Evolutionary conservation across 148 eudicot genomes (phyloP).

Genomic region (Nepenthes mirabilis): DNA sequence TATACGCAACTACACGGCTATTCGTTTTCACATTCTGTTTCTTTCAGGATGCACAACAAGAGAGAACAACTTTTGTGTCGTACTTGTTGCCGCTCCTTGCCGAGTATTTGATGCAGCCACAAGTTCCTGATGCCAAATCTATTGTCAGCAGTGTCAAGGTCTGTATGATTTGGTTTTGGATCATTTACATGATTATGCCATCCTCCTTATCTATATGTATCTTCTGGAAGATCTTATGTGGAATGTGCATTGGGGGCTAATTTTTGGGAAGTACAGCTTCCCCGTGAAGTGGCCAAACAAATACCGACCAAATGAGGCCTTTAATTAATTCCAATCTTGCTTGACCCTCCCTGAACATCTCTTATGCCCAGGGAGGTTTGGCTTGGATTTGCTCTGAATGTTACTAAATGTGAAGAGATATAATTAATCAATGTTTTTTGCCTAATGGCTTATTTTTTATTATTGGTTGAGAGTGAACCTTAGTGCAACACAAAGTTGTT

Average conservation of each 20-base stretch:
- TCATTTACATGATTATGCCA: too few species aligned
- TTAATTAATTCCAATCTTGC: too few species aligned
- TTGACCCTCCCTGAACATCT: too few species aligned
- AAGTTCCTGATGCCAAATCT: conserved; percentile 75
- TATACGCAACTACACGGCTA: not conserved
- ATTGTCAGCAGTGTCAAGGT: conserved; percentile 89
- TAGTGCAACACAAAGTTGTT: too few species aligned
- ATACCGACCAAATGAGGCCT: too few species aligned
- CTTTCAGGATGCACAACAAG: conserved; percentile 84
- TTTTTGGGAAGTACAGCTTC: too few species aligned
- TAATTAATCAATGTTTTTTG: not conserved
- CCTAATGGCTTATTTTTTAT: not conserved
- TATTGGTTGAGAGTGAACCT: too few species aligned
- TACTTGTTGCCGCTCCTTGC: conserved; percentile 82
- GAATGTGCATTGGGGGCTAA: too few species aligned
- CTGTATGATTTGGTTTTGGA: conserved; percentile 1
- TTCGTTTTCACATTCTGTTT: conserved; percentile 1
- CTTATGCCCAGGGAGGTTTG: not conserved
- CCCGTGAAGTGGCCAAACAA: too few species aligned
- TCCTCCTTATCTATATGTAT: not conserved
- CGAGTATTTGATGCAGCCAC: conserved; percentile 76
- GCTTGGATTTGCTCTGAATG: not conserved
- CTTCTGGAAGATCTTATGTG: not conserved
- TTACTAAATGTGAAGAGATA: not conserved
- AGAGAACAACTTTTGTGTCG: conserved; percentile 70